Conservation (phyloP, 306 rosid species). For the Fragaria vesca region DNA sequence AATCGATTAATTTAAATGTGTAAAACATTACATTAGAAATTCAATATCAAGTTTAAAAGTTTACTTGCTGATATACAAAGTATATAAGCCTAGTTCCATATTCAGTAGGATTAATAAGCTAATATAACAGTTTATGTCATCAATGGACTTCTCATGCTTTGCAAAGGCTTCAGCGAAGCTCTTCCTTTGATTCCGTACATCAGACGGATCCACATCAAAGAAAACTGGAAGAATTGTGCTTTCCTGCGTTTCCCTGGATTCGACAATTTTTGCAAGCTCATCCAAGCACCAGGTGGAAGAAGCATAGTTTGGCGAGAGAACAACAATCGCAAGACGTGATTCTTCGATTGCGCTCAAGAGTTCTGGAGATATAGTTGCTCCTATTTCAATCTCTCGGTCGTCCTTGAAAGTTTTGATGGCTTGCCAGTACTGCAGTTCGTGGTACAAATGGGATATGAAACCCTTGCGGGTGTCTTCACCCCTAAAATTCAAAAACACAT, state of each 20-base stretch:
- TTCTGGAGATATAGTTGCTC: neutral
- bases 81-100: no score
- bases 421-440: neutral
- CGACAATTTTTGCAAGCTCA: neutral
- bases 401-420: neutral
- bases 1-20: no score
- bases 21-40: no score
- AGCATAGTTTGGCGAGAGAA: neutral
- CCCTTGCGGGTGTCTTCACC: constrained; percentile 5
- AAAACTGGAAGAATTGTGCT: neutral
- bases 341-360: neutral
- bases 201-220: neutral
- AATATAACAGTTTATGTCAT: neutral
- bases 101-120: no score
- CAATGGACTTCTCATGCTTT: neutral
- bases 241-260: neutral
- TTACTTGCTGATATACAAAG: no score
- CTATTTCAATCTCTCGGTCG: neutral
- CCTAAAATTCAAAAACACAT: constrained; percentile 2
- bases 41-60: no score
- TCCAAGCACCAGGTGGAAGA: neutral
- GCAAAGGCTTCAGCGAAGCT: neutral
- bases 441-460: constrained; percentile 6
- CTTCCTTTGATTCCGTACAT: neutral
- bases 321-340: neutral